phyloP scores from a whole-genome alignment of 345 rosid species.

The Raphanus sativus region DNA sequence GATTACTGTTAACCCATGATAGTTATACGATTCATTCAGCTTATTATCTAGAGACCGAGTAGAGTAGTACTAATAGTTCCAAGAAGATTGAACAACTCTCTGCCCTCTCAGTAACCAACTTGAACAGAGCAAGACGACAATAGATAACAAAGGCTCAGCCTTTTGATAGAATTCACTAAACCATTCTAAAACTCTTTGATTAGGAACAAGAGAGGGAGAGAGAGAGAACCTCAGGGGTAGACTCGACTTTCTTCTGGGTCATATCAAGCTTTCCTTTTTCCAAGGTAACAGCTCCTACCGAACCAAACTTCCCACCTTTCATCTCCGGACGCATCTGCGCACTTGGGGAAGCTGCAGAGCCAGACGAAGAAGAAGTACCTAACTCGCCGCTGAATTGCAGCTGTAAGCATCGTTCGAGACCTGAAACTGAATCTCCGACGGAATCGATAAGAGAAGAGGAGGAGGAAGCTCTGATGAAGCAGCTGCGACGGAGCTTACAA shows the following conservation, averaged over 20 bases:
- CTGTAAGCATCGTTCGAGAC: slow-evolving; percentile 64
- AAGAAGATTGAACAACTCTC: slow-evolving; percentile 10
- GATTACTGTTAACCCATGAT: background rate
- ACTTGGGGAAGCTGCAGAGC: slow-evolving; percentile 25
- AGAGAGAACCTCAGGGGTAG: slow-evolving; percentile 74
- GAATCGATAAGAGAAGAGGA: slow-evolving; percentile 46
- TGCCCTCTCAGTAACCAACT: slow-evolving; percentile 1
- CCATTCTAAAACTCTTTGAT: background rate
- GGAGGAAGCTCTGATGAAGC: slow-evolving; percentile 40
- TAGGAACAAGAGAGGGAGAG: background rate
- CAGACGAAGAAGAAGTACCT: slow-evolving; percentile 36
- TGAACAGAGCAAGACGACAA: background rate
- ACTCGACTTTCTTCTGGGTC: slow-evolving; percentile 56
- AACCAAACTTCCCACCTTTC: slow-evolving; percentile 65
- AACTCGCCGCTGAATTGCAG: slow-evolving; percentile 39
- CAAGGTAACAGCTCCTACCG: slow-evolving; percentile 78
- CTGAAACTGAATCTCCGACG: slow-evolving; percentile 43
- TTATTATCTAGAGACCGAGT: background rate
- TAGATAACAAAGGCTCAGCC: background rate
- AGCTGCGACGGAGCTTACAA: slow-evolving; percentile 46
- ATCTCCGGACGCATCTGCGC: slow-evolving; percentile 62
- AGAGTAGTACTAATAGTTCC: background rate
- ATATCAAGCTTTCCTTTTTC: slow-evolving; percentile 85
- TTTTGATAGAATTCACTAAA: background rate
- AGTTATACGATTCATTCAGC: background rate